phyloP scores from a whole-genome alignment of 306 rosid species.

The Dalbergia cochinchinensis region DNA sequence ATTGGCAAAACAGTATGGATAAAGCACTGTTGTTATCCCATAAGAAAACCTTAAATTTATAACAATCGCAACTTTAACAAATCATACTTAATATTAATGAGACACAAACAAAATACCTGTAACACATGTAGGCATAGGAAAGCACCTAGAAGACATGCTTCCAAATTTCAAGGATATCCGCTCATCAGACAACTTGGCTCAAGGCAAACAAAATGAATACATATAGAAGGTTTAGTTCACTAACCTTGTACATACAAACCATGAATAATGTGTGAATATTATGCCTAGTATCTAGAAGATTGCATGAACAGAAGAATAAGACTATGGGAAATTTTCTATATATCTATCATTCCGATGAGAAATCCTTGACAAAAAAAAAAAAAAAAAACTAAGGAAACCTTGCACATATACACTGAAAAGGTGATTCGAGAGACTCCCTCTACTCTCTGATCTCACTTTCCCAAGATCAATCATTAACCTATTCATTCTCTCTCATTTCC shows the following conservation, averaged over 20 bases:
- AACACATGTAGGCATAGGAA: conserved; percentile 44
- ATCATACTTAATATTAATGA: conserved; percentile 22
- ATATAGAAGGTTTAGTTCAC: neutral
- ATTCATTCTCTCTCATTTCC: too few species aligned
- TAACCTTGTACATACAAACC: neutral
- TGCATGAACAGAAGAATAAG: too few species aligned
- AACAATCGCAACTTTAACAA: neutral
- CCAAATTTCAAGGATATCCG: conserved; percentile 45
- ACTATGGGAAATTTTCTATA: too few species aligned
- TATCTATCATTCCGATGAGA: too few species aligned
- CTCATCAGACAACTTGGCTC: conserved; percentile 56
- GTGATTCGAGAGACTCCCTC: too few species aligned
- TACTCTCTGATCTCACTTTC: too few species aligned
- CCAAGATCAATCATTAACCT: too few species aligned
- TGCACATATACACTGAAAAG: too few species aligned
- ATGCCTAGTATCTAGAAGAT: too few species aligned
- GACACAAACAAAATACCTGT: conserved; percentile 61
- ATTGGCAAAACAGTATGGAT: conserved; percentile 51
- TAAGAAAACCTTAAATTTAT: conserved; percentile 31
- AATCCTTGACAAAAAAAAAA: neutral
- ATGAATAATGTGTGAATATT: neutral
- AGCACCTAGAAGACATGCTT: conserved; percentile 54
- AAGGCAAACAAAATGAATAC: neutral
- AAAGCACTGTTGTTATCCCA: conserved; percentile 11
- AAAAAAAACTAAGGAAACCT: neutral